phyloP scores from a whole-genome alignment of 2,329 filamentous ascomycete species.

The Verticillium albo-atrum region DNA sequence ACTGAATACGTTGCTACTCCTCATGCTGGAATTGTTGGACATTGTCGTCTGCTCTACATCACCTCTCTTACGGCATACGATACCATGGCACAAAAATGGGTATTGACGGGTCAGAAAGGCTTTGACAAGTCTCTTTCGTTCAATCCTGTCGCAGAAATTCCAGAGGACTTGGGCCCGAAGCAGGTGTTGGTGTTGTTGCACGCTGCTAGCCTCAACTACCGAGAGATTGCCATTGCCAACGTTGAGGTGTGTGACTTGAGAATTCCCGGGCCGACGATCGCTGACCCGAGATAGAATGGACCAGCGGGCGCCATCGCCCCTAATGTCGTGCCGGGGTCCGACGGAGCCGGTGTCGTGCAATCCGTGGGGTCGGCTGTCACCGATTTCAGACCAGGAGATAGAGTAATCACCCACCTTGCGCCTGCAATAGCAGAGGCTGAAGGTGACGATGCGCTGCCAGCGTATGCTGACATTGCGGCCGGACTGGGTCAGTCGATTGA shows the following conservation, averaged over 20 bases:
- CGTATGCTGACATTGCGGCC: conserved; percentile 20
- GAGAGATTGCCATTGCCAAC: conserved; percentile 2
- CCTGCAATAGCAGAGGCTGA: background rate
- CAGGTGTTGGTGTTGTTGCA: conserved; percentile 1
- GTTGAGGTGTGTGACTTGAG: background rate
- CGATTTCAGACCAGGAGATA: background rate
- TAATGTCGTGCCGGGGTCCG: background rate
- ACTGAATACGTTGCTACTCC: too few species aligned
- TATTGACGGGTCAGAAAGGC: conserved; percentile 25
- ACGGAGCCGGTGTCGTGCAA: background rate
- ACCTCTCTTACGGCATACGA: too few species aligned
- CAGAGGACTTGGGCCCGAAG: background rate
- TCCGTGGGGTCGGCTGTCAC: background rate
- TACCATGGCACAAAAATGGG: conserved; percentile 26
- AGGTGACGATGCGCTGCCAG: background rate
- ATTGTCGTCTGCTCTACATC: too few species aligned
- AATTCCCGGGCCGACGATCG: background rate
- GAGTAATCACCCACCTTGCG: background rate
- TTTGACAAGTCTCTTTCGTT: conserved; percentile 27
- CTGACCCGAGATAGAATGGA: background rate
- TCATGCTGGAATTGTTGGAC: too few species aligned
- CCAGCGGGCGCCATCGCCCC: background rate
- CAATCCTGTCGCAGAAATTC: conserved; percentile 12
- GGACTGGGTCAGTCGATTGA: conserved; percentile 55
- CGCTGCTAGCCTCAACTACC: conserved; percentile 1